Conservation (phyloP, 2,329 filamentous ascomycete species). For the Sporothrix globosa region DNA sequence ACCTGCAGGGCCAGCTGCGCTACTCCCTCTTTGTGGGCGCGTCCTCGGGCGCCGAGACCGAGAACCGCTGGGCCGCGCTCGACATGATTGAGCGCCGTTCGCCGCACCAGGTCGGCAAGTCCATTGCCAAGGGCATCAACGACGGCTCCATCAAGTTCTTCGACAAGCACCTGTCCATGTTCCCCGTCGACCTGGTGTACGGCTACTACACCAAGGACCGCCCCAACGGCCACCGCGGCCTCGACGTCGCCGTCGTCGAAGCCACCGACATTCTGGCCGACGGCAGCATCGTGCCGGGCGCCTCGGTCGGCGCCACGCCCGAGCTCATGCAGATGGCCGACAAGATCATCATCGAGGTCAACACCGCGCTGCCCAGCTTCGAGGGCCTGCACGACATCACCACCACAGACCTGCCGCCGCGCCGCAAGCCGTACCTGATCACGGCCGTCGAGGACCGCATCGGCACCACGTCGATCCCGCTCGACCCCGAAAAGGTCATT, state of each 20-base stretch:
- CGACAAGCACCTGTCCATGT: slow-evolving; percentile 93
- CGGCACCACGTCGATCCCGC: slow-evolving; percentile 77
- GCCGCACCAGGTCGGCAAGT: slow-evolving; percentile 88
- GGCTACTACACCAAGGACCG: slow-evolving; percentile 84
- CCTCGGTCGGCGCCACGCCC: slow-evolving; percentile 81
- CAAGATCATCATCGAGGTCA: slow-evolving; percentile 92
- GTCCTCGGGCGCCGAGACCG: slow-evolving; percentile 86
- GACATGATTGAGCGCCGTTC: slow-evolving; percentile 88
- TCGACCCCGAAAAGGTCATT: slow-evolving; percentile 80
- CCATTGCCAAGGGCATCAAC: slow-evolving; percentile 89
- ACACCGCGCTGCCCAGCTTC: slow-evolving; percentile 81
- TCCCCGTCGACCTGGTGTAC: slow-evolving; percentile 83
- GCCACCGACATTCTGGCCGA: slow-evolving; percentile 86
- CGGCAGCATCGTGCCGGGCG: slow-evolving; percentile 84
- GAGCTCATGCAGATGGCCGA: slow-evolving; percentile 89
- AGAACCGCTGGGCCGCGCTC: slow-evolving; percentile 85
- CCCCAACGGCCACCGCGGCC: slow-evolving; percentile 68
- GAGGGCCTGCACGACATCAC: slow-evolving; percentile 90
- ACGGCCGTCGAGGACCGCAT: slow-evolving; percentile 86
- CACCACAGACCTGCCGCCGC: slow-evolving; percentile 80
- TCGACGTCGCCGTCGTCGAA: slow-evolving; percentile 85
- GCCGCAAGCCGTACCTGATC: slow-evolving; percentile 81
- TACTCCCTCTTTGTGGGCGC: slow-evolving; percentile 89
- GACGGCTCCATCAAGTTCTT: slow-evolving; percentile 88
- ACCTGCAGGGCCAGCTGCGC: slow-evolving; percentile 78